phyloP scores from a whole-genome alignment of 1,284 basidiomycete species.

The Heterobasidion irregulare region DNA sequence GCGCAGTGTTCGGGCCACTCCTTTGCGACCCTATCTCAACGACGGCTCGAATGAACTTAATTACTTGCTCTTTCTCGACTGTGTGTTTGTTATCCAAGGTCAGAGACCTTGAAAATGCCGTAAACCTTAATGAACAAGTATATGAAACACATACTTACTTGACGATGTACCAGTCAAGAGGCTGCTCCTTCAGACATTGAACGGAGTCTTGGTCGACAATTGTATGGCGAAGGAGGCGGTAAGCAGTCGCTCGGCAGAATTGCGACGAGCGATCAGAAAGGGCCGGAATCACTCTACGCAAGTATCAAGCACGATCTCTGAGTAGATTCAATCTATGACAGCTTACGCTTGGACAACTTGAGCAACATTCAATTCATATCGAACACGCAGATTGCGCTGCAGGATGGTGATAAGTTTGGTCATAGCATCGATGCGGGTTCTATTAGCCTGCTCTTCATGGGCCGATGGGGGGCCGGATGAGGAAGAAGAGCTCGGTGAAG shows the following conservation, averaged over 20 bases:
- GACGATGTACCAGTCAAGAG: conserved; percentile 86
- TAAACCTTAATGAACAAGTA: conserved; percentile 1
- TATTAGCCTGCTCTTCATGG: conserved; percentile 21
- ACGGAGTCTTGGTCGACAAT: conserved; percentile 68
- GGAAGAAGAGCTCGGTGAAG: conserved; percentile 33
- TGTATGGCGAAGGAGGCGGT: conserved; percentile 79
- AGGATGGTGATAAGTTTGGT: conserved; percentile 61
- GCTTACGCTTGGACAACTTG: conserved; percentile 71
- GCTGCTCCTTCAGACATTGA: conserved; percentile 44
- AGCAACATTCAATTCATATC: conserved; percentile 64
- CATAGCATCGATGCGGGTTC: conserved; percentile 56
- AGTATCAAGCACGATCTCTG: conserved; percentile 6
- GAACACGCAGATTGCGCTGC: conserved; percentile 69
- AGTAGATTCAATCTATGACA: background rate
- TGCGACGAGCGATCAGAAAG: conserved; percentile 72
- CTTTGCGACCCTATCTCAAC: conserved; percentile 64
- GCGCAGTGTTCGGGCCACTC: conserved; percentile 31
- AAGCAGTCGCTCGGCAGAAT: conserved; percentile 76
- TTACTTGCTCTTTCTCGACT: conserved; percentile 89
- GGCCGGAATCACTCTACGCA: conserved; percentile 58
- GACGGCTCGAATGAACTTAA: conserved; percentile 85
- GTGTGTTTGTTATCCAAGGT: conserved; percentile 79
- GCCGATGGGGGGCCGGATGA: conserved; percentile 11
- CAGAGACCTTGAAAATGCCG: conserved; percentile 50
- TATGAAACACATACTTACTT: conserved; percentile 39